These are phyloP conservation scores for Coemansia sp. DNA, from an alignment of 192 early-diverging fungal species.

Conservation along the genomic window DNA sequence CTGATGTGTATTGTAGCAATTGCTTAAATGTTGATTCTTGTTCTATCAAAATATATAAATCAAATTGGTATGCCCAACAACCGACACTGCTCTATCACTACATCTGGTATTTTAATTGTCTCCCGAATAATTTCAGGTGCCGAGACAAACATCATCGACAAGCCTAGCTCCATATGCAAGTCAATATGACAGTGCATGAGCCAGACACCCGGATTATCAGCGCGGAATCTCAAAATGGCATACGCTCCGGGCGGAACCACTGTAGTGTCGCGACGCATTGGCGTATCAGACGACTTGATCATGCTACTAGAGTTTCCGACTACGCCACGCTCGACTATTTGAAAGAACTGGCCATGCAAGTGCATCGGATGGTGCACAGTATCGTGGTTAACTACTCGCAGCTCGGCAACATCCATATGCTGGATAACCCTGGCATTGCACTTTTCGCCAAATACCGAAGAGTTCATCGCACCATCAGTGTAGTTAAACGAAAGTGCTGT, in stretches of 20 bases:
- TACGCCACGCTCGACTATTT: slow-evolving; percentile 65
- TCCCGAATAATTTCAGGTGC: slow-evolving; percentile 64
- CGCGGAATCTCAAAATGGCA: slow-evolving; percentile 68
- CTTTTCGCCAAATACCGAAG: slow-evolving; percentile 61
- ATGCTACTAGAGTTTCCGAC: slow-evolving; percentile 51
- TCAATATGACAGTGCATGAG: slow-evolving; percentile 80
- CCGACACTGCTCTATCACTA: slow-evolving; percentile 62
- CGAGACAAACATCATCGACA: slow-evolving; percentile 69
- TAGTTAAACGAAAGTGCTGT: slow-evolving; percentile 62
- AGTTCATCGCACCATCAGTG: slow-evolving; percentile 45
- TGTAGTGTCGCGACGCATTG: slow-evolving; percentile 71
- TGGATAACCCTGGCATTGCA: slow-evolving; percentile 62
- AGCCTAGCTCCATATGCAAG: slow-evolving; percentile 65
- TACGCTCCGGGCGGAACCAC: slow-evolving; percentile 60
- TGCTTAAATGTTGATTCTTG: not conserved
- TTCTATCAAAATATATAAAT: not conserved
- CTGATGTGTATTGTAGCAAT: not conserved
- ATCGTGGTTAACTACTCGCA: slow-evolving; percentile 72
- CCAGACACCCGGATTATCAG: slow-evolving; percentile 85
- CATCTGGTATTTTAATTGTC: slow-evolving; percentile 53
- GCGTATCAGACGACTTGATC: slow-evolving; percentile 24
- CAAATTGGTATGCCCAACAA: slow-evolving; percentile 55
- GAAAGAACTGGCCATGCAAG: slow-evolving; percentile 85
- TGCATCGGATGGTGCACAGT: slow-evolving; percentile 74
- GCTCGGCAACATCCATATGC: slow-evolving; percentile 64